Evolutionary conservation across 306 rosid species (phyloP), one percentile per base, ranked within the genome.

Genomic region (Acacia melanoxylon): DNA sequence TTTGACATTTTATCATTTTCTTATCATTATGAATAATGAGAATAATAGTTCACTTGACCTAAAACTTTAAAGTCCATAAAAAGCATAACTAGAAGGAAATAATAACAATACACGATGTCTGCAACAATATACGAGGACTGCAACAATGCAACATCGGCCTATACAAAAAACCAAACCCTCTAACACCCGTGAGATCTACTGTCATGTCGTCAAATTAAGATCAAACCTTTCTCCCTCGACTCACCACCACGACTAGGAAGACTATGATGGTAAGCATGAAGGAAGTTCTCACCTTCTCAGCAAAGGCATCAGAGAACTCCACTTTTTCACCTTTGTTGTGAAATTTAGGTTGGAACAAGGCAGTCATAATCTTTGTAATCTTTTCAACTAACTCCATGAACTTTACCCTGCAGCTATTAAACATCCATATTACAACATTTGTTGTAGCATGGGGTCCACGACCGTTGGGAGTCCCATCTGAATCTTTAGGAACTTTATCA

Each of bases 211-310:
- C 94, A 5, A 89, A 83, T 89, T 87, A 2, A 20, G 51, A 68
- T 80, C 86, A 86, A 73, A 81, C 78, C 73, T 37, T 81, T 17
- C 77, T 76, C 54, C 79, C 79, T 68, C 98, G 93, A 79, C 66
- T 63, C 63, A 93, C 88, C 83, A 90, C 87, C 88, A 93, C 97
- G 25, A 93, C 78, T 79, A 93, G 76, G 79, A 93, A 70, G 54
- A 95, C 95, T 87, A 91, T 80, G 78, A 95, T 83, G 61, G 94
- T 84, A 75, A 95, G 91, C 85, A 90, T 79, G 87, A 95, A 88
- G 2, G 94, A 87, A 29, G 82, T 77, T 84, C 85, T 86, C 62
- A 95, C 85, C 86, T 54, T 95, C 48, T 89, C 91, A 74, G 80
- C 75, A 61, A 89, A 89, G 68, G 73, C 75, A 84, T 85, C 83